A percentile compares a stretch with the other conserved stretches of the same genome.
Evolutionary conservation across 129 eudicot genomes (phyloP).

Genomic region (Lactuca saligna): DNA sequence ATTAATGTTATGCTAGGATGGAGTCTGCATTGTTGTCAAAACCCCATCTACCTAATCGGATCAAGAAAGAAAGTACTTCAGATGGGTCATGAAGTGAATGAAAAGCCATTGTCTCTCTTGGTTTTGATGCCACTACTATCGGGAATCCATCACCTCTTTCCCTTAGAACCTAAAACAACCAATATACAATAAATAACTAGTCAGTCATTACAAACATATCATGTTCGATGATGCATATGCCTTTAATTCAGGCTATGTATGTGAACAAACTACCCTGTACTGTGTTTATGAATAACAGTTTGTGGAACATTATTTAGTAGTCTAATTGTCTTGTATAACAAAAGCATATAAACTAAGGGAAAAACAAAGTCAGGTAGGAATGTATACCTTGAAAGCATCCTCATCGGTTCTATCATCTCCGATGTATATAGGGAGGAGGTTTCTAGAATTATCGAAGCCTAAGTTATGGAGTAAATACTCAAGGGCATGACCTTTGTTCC

Average conservation of each 20-base stretch:
- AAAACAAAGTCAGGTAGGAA: background rate
- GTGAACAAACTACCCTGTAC: too few relatives aligned
- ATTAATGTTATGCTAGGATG: background rate
- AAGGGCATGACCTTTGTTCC: constrained; percentile 89
- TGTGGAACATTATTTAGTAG: too few relatives aligned
- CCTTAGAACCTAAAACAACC: constrained; percentile 45
- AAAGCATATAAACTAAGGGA: background rate
- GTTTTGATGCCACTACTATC: constrained; percentile 52
- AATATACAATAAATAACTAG: too few relatives aligned
- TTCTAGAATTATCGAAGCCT: constrained; percentile 39
- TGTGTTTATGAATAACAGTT: too few relatives aligned
- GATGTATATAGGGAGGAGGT: constrained; percentile 57
- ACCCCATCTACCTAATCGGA: constrained; percentile 56
- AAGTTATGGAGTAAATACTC: constrained; percentile 59
- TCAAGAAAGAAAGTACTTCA: constrained; percentile 64
- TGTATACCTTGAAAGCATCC: constrained; percentile 77
- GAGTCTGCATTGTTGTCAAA: background rate
- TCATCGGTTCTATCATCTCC: constrained; percentile 88
- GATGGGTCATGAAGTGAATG: constrained; percentile 65
- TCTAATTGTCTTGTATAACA: background rate
- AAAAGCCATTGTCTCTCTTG: constrained; percentile 61
- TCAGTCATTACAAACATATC: too few relatives aligned
- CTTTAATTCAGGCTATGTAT: too few relatives aligned
- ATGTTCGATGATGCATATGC: too few relatives aligned
- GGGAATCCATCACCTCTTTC: constrained; percentile 55